Base-by-base conservation (phyloP, 225 moss, liverwort and hornwort species). In the Physcomitrium patens region DNA sequence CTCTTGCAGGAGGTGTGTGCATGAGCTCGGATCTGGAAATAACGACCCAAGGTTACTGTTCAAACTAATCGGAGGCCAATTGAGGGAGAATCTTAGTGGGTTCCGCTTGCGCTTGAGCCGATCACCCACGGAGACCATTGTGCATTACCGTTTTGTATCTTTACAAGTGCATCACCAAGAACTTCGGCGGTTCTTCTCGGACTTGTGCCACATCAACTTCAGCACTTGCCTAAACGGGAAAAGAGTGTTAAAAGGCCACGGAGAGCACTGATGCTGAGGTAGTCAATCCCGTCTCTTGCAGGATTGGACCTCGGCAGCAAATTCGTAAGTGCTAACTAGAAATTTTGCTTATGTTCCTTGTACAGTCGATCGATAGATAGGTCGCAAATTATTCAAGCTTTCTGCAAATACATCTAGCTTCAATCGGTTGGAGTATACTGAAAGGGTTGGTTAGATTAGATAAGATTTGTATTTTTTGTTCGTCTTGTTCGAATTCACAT, bases 1-100 rank as follows among this genome's bases (percentile, higher is more conserved):
- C 67, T 1, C 31, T 37, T 37, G 31, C 31, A 37, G 5, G 10
- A 56, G 53, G 48, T 13, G 47, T 24, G 26, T 59, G 49, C 73
- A 52, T 63, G 73, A 37, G 31, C 31, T 37, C 31, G 2, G 7
- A 4, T 37, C 31, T 37, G 31, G 31, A 37, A 37, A 37, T 3
- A 37, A 37, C 31, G 7, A 37, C 31, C 31, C 31, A 4, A 37
- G 31, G 31, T 37, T 37, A 37, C 4, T 37, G 31, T 37, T 37
- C 31, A 52, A 64, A 47, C 22, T 52, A 49, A 60, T 74, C 75
- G 86, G 77, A 82, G 80, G 71, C 86, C 77, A 71, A 79, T 74
- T 80, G 80, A 83, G 82, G 82, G 86, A 86, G 73, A 82, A 28
- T 52, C 76, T 45, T 76, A 74, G 31, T 37, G 31, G 31, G 1